These are phyloP conservation scores for Handroanthus guayacan DNA, from an alignment of 257 asterid genomes.

Conservation along the genomic window DNA sequence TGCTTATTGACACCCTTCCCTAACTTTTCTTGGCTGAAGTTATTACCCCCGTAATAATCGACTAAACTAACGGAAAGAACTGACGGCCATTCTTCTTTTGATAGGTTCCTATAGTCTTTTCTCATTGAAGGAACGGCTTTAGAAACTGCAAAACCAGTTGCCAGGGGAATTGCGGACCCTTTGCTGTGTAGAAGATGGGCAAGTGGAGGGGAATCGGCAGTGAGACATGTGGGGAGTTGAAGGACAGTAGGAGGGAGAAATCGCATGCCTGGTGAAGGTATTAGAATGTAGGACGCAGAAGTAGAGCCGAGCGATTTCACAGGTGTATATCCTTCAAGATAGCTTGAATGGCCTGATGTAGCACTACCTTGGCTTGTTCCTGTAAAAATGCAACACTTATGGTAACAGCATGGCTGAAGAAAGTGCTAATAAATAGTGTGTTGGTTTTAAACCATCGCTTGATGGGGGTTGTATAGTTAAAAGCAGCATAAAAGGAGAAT, in stretches of 20 bases:
- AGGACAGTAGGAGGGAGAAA: constrained; percentile 86
- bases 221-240: constrained; percentile 94
- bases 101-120: constrained; percentile 59
- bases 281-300: constrained; percentile 76
- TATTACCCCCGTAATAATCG: constrained; percentile 86
- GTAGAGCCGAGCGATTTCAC: constrained; percentile 90
- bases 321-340: constrained; percentile 94
- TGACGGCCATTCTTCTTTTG: constrained; percentile 99
- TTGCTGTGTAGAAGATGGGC: constrained; percentile 98
- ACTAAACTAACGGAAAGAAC: constrained; percentile 80
- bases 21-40: constrained; percentile 60
- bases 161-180: constrained; percentile 91
- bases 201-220: constrained; percentile 97
- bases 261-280: constrained; percentile 93
- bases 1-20: constrained; percentile 59
- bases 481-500: neutral
- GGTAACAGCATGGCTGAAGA: constrained; percentile 23
- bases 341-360: constrained; percentile 62
- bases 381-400: constrained; percentile 39
- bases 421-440: neutral
- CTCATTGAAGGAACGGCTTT: constrained; percentile 93
- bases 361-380: constrained; percentile 83
- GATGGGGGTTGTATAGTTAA: neutral
- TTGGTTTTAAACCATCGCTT: neutral
- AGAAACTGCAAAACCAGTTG: constrained; percentile 91